Percentiles rank a stretch among this genome's conserved stretches.
phyloP scores from a whole-genome alignment of 768 basidiomycete genomes.

The Trametes villosa region DNA sequence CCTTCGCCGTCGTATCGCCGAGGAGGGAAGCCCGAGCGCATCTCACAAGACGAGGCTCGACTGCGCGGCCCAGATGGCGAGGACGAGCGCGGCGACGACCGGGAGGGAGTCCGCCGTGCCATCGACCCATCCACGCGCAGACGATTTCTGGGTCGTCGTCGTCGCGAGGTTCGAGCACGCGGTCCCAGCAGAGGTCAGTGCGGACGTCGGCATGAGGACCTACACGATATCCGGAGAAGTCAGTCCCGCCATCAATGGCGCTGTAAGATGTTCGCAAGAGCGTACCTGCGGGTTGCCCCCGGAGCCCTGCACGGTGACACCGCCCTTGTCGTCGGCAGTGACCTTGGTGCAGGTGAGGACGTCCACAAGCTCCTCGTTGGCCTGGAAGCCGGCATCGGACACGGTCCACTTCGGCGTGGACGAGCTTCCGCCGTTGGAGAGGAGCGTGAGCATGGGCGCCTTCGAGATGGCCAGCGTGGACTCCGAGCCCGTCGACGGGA shows the following conservation, averaged over 20 bases:
- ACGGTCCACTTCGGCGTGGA: constrained; percentile 49
- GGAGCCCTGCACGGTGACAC: constrained; percentile 42
- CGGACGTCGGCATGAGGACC: constrained; percentile 41
- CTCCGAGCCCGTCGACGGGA: constrained; percentile 44
- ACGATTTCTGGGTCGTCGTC: constrained; percentile 3
- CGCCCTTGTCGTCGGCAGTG: constrained; percentile 44
- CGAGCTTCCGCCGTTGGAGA: constrained; percentile 56
- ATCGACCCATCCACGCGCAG: constrained; percentile 6
- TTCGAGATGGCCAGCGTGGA: constrained; percentile 55
- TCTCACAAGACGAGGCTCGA: constrained; percentile 9
- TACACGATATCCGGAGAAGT: constrained; percentile 12
- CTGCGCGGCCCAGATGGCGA: constrained; percentile 13
- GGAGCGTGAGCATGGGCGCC: constrained; percentile 56
- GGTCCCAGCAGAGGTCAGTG: constrained; percentile 31
- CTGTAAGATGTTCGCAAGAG: not conserved
- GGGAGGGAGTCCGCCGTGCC: not conserved
- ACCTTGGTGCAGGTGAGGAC: constrained; percentile 52
- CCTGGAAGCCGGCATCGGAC: constrained; percentile 44
- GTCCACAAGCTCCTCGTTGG: constrained; percentile 52
- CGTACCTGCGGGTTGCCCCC: constrained; percentile 53
- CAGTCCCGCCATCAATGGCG: not conserved
- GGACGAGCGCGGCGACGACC: constrained; percentile 5
- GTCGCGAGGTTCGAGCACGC: constrained; percentile 29
- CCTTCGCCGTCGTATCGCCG: too few species aligned
- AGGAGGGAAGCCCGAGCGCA: not conserved